Percentiles rank a stretch among this genome's conserved stretches.
Conservation (phyloP, 2,329 filamentous ascomycete species). For the Aspergillaceae sp. region DNA sequence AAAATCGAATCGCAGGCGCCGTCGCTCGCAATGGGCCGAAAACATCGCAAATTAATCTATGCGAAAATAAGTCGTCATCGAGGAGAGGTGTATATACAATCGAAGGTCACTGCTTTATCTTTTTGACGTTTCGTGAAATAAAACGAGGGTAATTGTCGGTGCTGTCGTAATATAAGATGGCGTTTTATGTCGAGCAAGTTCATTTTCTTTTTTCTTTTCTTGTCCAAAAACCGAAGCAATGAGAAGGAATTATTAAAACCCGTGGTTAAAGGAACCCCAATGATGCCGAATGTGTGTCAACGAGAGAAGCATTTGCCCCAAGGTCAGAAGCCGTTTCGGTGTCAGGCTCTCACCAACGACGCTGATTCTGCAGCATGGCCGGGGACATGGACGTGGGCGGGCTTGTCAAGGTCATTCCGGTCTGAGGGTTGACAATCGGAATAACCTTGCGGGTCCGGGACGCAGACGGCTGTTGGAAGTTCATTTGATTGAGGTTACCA, state of each 20-base stretch:
- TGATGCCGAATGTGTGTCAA: slow-evolving; percentile 27
- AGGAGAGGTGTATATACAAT: slow-evolving; percentile 26
- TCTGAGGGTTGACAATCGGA: slow-evolving; percentile 92
- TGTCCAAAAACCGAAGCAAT: slow-evolving; percentile 13
- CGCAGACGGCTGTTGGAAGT: slow-evolving; percentile 83
- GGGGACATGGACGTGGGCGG: slow-evolving; percentile 67
- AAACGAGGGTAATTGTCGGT: slow-evolving; percentile 14
- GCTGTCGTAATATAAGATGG: slow-evolving; percentile 15
- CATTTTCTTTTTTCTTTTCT: background rate
- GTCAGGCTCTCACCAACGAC: slow-evolving; percentile 29
- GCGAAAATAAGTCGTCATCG: slow-evolving; percentile 26
- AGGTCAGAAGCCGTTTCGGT: slow-evolving; percentile 15
- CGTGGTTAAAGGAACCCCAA: slow-evolving; percentile 26
- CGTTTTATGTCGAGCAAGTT: slow-evolving; percentile 14
- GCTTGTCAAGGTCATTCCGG: slow-evolving; percentile 78
- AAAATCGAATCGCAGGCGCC: slow-evolving; percentile 33
- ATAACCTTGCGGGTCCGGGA: slow-evolving; percentile 90
- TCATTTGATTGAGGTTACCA: slow-evolving; percentile 60
- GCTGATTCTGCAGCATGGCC: slow-evolving; percentile 50
- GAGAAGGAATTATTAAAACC: slow-evolving; percentile 23
- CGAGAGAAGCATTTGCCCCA: slow-evolving; percentile 24
- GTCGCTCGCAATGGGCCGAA: slow-evolving; percentile 34
- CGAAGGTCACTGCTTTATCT: slow-evolving; percentile 19
- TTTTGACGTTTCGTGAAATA: slow-evolving; percentile 19
- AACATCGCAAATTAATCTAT: slow-evolving; percentile 25